Percentiles rank a stretch among this genome's conserved stretches.
These are phyloP conservation scores for Zymoseptoria passerinii DNA, from an alignment of 2,329 filamentous ascomycete genomes.

Conservation along the genomic window DNA sequence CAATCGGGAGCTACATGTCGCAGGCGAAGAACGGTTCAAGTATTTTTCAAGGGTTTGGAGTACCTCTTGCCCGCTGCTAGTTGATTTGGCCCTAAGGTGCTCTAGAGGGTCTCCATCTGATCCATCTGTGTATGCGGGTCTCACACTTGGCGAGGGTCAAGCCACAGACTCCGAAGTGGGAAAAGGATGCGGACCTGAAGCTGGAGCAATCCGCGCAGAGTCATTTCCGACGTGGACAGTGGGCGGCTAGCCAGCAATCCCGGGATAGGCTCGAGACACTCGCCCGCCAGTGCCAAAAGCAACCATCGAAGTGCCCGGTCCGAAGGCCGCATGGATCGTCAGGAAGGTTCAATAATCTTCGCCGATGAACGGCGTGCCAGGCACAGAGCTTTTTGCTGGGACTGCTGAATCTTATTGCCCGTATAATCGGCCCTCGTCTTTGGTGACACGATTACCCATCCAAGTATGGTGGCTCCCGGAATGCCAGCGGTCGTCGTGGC, in stretches of 20 bases:
- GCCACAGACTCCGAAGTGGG: neutral
- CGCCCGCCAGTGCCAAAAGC: neutral
- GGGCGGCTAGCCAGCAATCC: neutral
- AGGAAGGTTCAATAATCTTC: neutral
- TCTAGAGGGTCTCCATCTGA: neutral
- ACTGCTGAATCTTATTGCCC: neutral
- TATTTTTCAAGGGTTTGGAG: neutral
- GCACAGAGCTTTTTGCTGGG: neutral
- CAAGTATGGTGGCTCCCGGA: neutral
- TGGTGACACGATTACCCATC: neutral
- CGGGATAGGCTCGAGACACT: neutral
- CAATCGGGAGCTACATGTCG: neutral
- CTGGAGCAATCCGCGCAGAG: neutral
- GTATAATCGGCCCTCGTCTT: neutral
- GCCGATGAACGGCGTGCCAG: neutral
- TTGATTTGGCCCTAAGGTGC: neutral
- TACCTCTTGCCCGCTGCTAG: neutral
- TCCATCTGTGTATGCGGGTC: neutral
- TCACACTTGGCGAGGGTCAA: neutral
- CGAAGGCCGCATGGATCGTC: neutral
- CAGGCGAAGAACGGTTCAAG: neutral
- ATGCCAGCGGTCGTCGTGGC: neutral
- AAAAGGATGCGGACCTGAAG: neutral
- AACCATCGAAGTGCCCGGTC: neutral
- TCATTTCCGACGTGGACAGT: neutral